Evolutionary conservation across 2,329 filamentous ascomycete species (phyloP).

Genomic region (Fusarium verticillioides): DNA sequence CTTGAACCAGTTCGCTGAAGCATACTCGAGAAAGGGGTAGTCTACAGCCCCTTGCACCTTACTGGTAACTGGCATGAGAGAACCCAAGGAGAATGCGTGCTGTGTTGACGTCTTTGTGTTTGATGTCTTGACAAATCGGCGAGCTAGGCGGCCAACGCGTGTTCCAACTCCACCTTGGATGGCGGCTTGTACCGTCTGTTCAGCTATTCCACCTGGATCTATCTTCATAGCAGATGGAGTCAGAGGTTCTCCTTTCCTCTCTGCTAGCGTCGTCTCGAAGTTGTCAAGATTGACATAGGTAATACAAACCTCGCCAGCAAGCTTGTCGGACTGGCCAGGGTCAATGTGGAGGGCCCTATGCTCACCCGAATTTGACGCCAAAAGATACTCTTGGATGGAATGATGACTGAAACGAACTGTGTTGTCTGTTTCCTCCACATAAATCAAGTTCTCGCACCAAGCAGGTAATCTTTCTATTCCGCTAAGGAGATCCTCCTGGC

Average conservation of each 20-base stretch:
- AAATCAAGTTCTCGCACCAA: conserved; percentile 28
- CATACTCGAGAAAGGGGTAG: not conserved
- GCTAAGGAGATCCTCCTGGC: not conserved
- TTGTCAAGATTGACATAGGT: conserved; percentile 15
- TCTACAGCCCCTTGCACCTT: rapidly evolving
- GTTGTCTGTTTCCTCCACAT: conserved; percentile 8
- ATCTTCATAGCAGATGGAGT: not conserved
- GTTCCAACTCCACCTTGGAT: not conserved
- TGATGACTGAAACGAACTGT: conserved; percentile 32
- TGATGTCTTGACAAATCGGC: not conserved
- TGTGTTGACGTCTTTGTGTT: rapidly evolving
- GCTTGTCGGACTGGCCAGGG: not conserved
- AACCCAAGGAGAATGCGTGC: rapidly evolving
- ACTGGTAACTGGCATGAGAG: too few species aligned
- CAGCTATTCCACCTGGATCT: not conserved
- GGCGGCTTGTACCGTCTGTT: not conserved
- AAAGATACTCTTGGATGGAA: conserved; percentile 23
- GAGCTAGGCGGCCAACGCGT: not conserved
- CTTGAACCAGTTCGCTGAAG: not conserved
- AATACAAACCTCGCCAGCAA: not conserved
- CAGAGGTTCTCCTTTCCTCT: not conserved
- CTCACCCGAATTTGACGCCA: rapidly evolving
- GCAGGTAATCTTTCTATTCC: not conserved
- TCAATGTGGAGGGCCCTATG: not conserved
- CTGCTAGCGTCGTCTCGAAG: not conserved